phyloP scores from a whole-genome alignment of 495 filamentous ascomycete species.

The Podospora pseudoanserina region DNA sequence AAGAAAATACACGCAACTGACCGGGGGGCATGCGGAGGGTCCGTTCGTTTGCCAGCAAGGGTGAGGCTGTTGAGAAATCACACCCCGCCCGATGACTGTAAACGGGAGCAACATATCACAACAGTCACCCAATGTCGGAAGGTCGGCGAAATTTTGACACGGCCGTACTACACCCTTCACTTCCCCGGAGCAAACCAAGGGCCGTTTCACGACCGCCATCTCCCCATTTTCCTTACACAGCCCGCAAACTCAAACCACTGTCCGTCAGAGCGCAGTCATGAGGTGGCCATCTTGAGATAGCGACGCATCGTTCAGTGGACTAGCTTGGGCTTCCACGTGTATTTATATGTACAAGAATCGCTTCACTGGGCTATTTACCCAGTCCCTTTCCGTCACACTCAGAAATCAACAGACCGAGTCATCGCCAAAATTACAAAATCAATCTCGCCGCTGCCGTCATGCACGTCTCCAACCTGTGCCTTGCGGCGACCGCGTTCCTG shows the following conservation, averaged over 20 bases:
- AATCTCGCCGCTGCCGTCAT: too few relatives aligned
- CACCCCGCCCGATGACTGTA: too few relatives aligned
- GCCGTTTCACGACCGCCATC: background rate
- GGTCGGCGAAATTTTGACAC: background rate
- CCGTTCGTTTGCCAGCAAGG: too few relatives aligned
- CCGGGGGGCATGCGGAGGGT: too few relatives aligned
- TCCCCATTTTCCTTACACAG: background rate
- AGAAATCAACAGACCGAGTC: too few relatives aligned
- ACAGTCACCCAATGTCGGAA: background rate
- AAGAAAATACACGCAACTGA: too few relatives aligned
- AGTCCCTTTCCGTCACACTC: too few relatives aligned
- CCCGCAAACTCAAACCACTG: background rate
- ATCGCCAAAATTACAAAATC: too few relatives aligned
- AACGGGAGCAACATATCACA: background rate
- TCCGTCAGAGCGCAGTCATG: background rate
- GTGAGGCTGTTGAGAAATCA: too few relatives aligned
- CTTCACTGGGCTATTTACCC: too few relatives aligned
- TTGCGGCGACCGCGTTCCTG: background rate
- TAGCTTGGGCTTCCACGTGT: too few relatives aligned
- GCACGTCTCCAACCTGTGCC: background rate
- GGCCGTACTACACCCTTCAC: background rate
- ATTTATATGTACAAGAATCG: background rate
- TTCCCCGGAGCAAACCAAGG: background rate
- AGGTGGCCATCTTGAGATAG: background rate
- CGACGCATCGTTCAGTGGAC: background rate